These are phyloP conservation scores for Diaporthe caulivora DNA, from an alignment of 2,329 filamentous ascomycete genomes.

Conservation along the genomic window DNA sequence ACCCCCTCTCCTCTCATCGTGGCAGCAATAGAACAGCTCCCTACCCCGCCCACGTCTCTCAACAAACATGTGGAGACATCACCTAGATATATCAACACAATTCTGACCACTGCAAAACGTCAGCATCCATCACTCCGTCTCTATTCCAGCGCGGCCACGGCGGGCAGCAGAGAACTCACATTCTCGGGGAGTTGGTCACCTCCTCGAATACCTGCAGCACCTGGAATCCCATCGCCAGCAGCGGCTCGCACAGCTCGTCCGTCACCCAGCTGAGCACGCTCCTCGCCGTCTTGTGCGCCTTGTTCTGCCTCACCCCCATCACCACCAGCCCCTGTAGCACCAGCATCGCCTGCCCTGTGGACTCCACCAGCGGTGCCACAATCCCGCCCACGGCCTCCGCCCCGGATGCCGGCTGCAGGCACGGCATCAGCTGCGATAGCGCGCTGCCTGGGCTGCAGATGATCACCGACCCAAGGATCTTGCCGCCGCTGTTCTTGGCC, in stretches of 20 bases:
- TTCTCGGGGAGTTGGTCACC: slow-evolving; percentile 74
- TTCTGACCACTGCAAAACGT: slow-evolving; percentile 35
- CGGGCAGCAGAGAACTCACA: slow-evolving; percentile 52
- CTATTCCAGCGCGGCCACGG: neutral
- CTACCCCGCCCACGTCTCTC: too few relatives aligned
- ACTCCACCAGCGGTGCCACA: slow-evolving; percentile 81
- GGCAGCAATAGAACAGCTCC: neutral
- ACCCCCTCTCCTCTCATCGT: neutral
- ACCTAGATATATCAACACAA: slow-evolving; percentile 22
- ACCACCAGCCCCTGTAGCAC: slow-evolving; percentile 82
- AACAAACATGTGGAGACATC: too few relatives aligned
- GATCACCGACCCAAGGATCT: slow-evolving; percentile 83
- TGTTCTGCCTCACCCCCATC: slow-evolving; percentile 85
- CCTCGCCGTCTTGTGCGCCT: slow-evolving; percentile 78
- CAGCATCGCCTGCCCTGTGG: slow-evolving; percentile 75
- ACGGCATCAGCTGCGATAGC: slow-evolving; percentile 77
- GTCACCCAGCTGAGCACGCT: slow-evolving; percentile 84
- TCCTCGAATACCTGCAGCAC: slow-evolving; percentile 86
- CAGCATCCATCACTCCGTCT: neutral
- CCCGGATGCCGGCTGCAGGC: slow-evolving; percentile 63
- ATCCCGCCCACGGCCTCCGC: slow-evolving; percentile 76
- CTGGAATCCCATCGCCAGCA: slow-evolving; percentile 84
- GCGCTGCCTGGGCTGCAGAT: slow-evolving; percentile 79
- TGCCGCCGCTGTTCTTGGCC: slow-evolving; percentile 77
- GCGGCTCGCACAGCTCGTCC: slow-evolving; percentile 79